A percentile compares a stretch with the other conserved stretches of the same genome.
These are phyloP conservation scores for Micromonas commoda DNA, from an alignment of 139 green algal genomes.

Conservation along the genomic window DNA sequence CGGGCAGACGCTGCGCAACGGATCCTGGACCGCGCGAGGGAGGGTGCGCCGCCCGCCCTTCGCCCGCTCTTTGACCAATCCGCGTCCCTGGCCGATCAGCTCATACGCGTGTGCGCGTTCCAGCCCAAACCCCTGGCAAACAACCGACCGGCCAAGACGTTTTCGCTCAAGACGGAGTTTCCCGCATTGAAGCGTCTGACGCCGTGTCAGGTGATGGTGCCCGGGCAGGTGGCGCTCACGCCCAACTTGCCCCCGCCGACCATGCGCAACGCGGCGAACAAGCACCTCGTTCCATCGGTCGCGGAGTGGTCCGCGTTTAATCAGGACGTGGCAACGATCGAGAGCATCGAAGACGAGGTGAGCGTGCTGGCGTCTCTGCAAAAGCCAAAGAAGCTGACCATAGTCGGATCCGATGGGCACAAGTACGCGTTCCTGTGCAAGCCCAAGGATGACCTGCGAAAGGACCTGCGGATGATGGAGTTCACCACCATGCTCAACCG, in stretches of 20 bases:
- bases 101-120: conserved; percentile 56
- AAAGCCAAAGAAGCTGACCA: conserved; percentile 81
- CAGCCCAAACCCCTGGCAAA: neutral
- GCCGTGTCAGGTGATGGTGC: conserved; percentile 69
- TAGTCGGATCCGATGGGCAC: conserved; percentile 68
- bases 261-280: neutral
- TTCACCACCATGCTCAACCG: conserved; percentile 66
- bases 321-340: conserved; percentile 51
- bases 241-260: conserved; percentile 40
- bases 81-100: conserved; percentile 57
- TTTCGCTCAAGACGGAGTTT: conserved; percentile 38
- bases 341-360: conserved; percentile 70
- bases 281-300: neutral
- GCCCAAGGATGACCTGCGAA: conserved; percentile 95
- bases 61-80: conserved; percentile 46
- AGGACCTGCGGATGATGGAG: conserved; percentile 97
- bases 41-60: neutral
- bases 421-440: conserved; percentile 92
- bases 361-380: conserved; percentile 72
- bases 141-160: conserved; percentile 15
- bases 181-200: conserved; percentile 45
- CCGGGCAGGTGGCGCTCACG: conserved; percentile 51
- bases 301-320: neutral
- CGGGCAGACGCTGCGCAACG: conserved; percentile 44
- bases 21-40: conserved; percentile 25